These are phyloP conservation scores for Vigna radiata DNA, from an alignment of 306 rosid species.

Conservation along the genomic window DNA sequence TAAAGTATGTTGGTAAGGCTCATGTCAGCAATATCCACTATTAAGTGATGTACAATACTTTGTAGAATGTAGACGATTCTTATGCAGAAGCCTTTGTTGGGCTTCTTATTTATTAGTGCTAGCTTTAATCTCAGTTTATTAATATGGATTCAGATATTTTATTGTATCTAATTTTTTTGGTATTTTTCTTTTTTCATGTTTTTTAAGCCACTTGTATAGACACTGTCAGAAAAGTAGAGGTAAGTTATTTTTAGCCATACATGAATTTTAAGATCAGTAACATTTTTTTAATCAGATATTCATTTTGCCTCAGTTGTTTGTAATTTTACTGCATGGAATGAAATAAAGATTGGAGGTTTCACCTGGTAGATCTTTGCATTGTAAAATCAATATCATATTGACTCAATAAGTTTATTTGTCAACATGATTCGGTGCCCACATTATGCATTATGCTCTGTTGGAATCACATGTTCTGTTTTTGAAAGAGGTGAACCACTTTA, in stretches of 20 bases:
- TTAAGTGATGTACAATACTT: slow-evolving; percentile 20
- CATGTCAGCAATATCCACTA: slow-evolving; percentile 10
- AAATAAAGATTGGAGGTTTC: background rate
- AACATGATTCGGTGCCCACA: background rate
- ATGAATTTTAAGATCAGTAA: background rate
- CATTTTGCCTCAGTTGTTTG: background rate
- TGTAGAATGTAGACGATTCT: slow-evolving; percentile 11
- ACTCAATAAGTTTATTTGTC: background rate
- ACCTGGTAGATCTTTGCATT: background rate
- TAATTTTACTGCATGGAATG: background rate
- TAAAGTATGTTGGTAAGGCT: background rate
- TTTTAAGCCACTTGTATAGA: slow-evolving; percentile 17
- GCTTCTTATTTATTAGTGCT: slow-evolving; percentile 20
- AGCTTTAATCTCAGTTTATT: background rate
- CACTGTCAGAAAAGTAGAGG: slow-evolving; percentile 1
- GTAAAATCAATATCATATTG: too few relatives aligned
- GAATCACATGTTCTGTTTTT: too few relatives aligned
- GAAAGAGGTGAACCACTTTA: background rate
- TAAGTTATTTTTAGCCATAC: slow-evolving; percentile 7
- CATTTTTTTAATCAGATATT: background rate
- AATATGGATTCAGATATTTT: background rate
- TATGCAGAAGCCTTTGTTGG: slow-evolving; percentile 33
- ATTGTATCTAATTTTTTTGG: slow-evolving; percentile 1
- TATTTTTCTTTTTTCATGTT: slow-evolving; percentile 14
- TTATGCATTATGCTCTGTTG: background rate